Evolutionary conservation across 1,284 basidiomycete species (phyloP), one percentile per base, ranked within the genome.

Genomic region (Rhodotorula glutinis): DNA sequence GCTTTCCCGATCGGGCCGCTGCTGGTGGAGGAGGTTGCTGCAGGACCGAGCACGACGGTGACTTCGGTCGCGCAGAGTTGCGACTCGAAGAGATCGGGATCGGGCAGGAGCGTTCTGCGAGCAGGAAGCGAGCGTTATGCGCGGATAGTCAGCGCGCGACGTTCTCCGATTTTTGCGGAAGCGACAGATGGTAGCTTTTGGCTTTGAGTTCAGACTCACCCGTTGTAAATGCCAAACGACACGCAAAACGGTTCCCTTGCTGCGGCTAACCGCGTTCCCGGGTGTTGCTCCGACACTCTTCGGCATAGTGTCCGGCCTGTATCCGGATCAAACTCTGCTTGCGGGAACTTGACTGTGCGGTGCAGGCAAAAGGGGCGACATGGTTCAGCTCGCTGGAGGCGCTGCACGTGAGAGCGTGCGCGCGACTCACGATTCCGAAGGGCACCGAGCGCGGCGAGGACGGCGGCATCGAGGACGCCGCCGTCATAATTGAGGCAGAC

Each of bases 401-500:
- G 21, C 29, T 14, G 43, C 8, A 21, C 5, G 46, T 14, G 23
- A 30, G 25, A 38, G 7, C 1, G 21, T 19, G 43, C 17, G 17
- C 4, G n/a, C 7, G 13, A 81, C 89, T 65, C 70, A 94, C 92
- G 88, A 74, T 92, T 89, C 77, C 83, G 83, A 56, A 98, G 80
- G 5, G 95, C 93, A 19, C 88, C 87, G 57, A 92, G 85, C 81
- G 94, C 89, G 0, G 92, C 92, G 21, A 97, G 78, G 3, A 97
- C 82, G 0, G 91, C 85, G 0, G 94, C 92, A 72, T 99, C 95
- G 71, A 96, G 90, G 2, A 85, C 89, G 76, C 97, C 97, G 14
- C 95, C 95, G 78, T 98, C 94, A 75, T 93, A 95, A 80, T 95
- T 97, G 75, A 98, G 89, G 79, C 93, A 97, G 8, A 89, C 90